Base-by-base conservation (phyloP, 2,329 filamentous ascomycete species). In the Hypoxylon sp. region DNA sequence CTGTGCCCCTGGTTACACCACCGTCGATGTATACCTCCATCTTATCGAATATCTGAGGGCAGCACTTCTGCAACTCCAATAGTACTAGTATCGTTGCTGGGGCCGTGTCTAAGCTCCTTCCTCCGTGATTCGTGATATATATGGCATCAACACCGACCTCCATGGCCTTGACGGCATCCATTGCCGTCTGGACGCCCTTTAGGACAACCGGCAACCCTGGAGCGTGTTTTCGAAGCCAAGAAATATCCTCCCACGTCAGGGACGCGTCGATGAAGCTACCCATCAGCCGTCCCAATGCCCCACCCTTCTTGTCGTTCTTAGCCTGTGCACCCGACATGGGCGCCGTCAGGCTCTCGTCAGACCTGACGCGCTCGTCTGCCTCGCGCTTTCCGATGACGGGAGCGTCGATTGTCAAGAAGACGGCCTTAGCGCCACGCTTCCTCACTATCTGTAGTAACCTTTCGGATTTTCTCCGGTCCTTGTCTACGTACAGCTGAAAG, bases 51-150 rank as follows among this genome's bases (percentile, higher is more conserved):
- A 92, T 82, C 60, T 86, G 81, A 0, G 89, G 89, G 45, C 85
- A 88, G 68, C 85, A 85, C 70, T 84, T 83, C 63, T 88, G 88
- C 67, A 92, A 81, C 78, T 92, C 89, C 0, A 92, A 77, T 3
- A 92, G 75, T 0, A 88, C 83, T 34, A 91, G 75, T 30, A 92
- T 82, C 0, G 86, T 83, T 0, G 89, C 80, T 2, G 86, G 83
- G 0, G 82, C 80, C 71, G 75, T 86, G 63, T 87, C 85, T 1
- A 84, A 73, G 56, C 79, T 83, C 41, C 91, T 78, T 0, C 91
- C 91, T 1, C 90, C 91, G 75, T 93, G 91, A 71, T 93, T 93
- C 13, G 85, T 87, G 1, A 93, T 81, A 1, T 93, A 84, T 51
- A 93, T 91, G 0, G 88, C 91, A 70, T 93, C 87, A 2, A 87